Base-by-base conservation (phyloP, 495 filamentous ascomycete species). In the Tuber indicum region DNA sequence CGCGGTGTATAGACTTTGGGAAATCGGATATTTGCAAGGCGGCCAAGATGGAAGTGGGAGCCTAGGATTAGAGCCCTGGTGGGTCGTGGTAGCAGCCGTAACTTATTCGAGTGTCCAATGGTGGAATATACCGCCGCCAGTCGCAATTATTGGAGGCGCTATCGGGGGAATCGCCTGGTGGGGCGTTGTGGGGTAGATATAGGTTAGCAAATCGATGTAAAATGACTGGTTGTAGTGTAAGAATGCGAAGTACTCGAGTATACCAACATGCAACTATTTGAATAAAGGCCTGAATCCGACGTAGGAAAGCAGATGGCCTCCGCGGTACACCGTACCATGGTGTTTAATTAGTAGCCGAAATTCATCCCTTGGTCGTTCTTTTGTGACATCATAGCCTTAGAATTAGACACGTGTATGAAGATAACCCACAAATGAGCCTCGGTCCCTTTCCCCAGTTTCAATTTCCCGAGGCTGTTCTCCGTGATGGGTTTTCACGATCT, bases 1-100 rank as follows among this genome's bases (percentile, higher is more conserved):
- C 23, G 93, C 93, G 26, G 93, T 96, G n/a, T 95, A 96, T 78
- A 86, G 92, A 45, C 87, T 96, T 39, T 94, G 92, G 90, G 86
- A 91, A 84, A 91, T 94, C 78, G 93, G 93, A 0, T 93, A 89
- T 82, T 82, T 95, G 70, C 86, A 87, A 71, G 85, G 85, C 49
- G 85, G 85, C 0, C 86, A 87, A 73, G 85, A 85, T 49, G 85
- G 85, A 0, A 90, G 88, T 32, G 83, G 88, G 49, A 90, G 88
- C 83, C 82, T 93, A 77, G 90, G 86, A 0, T 85, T 86, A 66
- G 91, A 92, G 79, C 89, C 91, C n/a, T 92, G 91, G 92, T 92
- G 91, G 92, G 88, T 92, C 52, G 91, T 91, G 16, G 86, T 91
- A 43, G 86, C 90, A 1, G 88, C 90, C 10, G 86, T 89, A 12